Evolutionary conservation across 2,329 filamentous ascomycete genomes (phyloP), one percentile per base, ranked within the genome.

Genomic region (Chaetomiaceae sp.): DNA sequence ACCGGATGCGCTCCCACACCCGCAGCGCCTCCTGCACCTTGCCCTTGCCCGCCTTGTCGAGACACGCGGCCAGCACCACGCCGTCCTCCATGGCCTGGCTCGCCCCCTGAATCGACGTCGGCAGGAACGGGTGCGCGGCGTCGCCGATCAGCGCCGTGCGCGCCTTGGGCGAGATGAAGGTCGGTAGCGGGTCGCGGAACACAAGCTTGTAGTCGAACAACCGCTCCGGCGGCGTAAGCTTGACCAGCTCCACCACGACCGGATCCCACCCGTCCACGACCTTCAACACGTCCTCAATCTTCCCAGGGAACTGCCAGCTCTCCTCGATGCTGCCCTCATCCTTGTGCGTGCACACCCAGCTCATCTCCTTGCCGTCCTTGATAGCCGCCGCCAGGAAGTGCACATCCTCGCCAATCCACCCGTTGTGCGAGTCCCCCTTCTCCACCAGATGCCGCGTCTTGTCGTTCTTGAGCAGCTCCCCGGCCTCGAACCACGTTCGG

Each of bases 361-460:
- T 75, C 57, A 81, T 75, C 55, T 80, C 77, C 44, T 72, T 71
- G 6, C 76, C 77, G 33, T 71, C 69, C 63, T 81, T 80, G 53
- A 81, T 72, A 0, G 75, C 74, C 2, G 77, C 77, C 6, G 74
- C 75, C 33, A 81, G 72, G 60, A 78, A 77, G 58, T 78, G 75
- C 2, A 78, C 72, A 53, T 81, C 76, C 12, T 73, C 72, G 2
- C 77, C 78, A 23, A 81, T 69, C 78, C 77, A 81, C 37, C 70
- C 74, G 4, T 73, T 71, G 61, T 80, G 77, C 20, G 74, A 72
- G 57, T 81, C 78, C 27, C 57, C 57, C 14, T 75, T 75, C 27
- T 75, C 66, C 6, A 75, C 71, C 9, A 77, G 69, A 45, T 77
- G 71, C 58, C 69, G 73, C 11, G 69, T 73, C 48, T 72, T 60